These are phyloP conservation scores for Podospora anserina DNA, from an alignment of 495 filamentous ascomycete species.

Conservation along the genomic window DNA sequence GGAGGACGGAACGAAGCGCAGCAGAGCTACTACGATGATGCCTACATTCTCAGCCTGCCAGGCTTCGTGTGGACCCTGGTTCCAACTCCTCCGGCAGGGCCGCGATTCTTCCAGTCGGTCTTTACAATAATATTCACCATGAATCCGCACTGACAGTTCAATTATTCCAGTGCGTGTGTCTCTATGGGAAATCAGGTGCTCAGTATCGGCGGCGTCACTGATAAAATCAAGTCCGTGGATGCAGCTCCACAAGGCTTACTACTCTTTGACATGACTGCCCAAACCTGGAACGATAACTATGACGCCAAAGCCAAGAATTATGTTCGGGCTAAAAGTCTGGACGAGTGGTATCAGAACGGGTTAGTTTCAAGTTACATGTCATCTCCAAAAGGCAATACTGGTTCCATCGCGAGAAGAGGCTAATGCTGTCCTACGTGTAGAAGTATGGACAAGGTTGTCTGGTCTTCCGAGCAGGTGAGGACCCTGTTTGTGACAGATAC, in stretches of 20 bases:
- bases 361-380: no score
- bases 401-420: no score
- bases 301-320: constrained; percentile 20
- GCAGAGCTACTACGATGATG: constrained; percentile 24
- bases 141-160: no score
- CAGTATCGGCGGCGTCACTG: constrained; percentile 34
- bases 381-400: no score
- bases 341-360: no score
- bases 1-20: constrained; percentile 28
- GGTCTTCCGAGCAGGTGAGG: no score
- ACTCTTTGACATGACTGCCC: constrained; percentile 41
- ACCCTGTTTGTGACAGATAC: no score
- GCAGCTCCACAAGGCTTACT: constrained; percentile 40
- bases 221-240: constrained; percentile 26
- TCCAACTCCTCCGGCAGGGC: constrained; percentile 23
- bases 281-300: constrained; percentile 40
- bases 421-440: no score
- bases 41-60: constrained; percentile 44
- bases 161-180: constrained; percentile 1
- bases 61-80: constrained; percentile 46
- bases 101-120: constrained; percentile 11
- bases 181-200: constrained; percentile 41
- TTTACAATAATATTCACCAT: no score
- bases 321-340: no score
- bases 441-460: no score